Evolutionary conservation across 2,329 filamentous ascomycete genomes (phyloP).

Genomic region (Curvularia spicifera): DNA sequence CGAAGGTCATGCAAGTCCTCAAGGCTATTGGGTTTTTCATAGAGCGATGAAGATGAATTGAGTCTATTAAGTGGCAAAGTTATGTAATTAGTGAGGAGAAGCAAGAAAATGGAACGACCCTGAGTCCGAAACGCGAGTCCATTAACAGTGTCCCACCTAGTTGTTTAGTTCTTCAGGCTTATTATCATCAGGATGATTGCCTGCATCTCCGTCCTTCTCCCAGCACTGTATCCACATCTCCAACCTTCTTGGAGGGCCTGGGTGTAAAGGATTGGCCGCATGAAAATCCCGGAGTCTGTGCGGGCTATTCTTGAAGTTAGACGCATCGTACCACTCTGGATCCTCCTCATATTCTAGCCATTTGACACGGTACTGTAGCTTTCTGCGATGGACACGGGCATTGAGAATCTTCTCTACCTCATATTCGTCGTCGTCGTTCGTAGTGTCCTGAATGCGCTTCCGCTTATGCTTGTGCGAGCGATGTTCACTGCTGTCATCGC

Average conservation of each 20-base stretch:
- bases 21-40: too few relatives aligned
- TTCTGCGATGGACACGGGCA: background rate
- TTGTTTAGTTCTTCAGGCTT: background rate
- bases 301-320: background rate
- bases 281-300: conserved; percentile 16
- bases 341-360: conserved; percentile 9
- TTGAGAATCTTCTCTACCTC: conserved; percentile 10
- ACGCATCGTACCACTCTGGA: conserved; percentile 5
- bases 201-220: conserved; percentile 22
- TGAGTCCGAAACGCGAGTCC: too few relatives aligned
- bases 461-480: conserved; percentile 2
- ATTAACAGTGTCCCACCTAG: too few relatives aligned
- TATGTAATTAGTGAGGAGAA: too few relatives aligned
- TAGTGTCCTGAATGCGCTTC: background rate
- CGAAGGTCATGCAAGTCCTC: too few relatives aligned
- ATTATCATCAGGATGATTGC: conserved; percentile 14
- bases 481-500: background rate
- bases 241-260: conserved; percentile 18
- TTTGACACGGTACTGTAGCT: conserved; percentile 11
- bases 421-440: conserved; percentile 10
- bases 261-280: conserved; percentile 6
- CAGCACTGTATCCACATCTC: conserved; percentile 18
- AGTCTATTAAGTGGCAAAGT: too few relatives aligned
- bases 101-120: too few relatives aligned
- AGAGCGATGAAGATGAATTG: too few relatives aligned